Base-by-base conservation (phyloP, 1,284 basidiomycete species). In the Puccinia polysora region DNA sequence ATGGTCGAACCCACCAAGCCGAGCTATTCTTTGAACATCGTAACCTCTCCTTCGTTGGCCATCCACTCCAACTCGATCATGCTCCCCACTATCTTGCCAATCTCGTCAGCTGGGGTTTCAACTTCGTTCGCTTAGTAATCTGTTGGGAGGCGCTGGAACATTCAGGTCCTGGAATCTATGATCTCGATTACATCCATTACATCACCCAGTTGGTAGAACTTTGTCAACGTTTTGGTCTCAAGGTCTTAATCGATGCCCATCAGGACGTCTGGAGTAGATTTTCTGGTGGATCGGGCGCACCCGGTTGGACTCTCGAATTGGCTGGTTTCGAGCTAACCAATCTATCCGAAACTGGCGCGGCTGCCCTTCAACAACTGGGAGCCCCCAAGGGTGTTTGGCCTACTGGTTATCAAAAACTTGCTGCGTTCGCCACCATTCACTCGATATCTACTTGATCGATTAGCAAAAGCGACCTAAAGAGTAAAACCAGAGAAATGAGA, bases 141-240 rank as follows among this genome's bases (percentile, higher is more conserved):
- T 96, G 94, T 0, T 98, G 95, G 96, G 95, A 98, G 78, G 90
- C 93, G 0, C 83, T 98, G 25, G 92, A 97, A 78, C 96, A 97
- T 77, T 85, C 83, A 67, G 94, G 89, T 75, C 90, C 86, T 88
- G 91, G 91, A 1, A 81, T 86, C 58, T 94, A 91, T 76, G 93
- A 97, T 80, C 80, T 79, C 2, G 87, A 88, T 56, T 98, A 97
- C 79, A 83, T 98, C 2, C 79, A 83, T 6, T 97, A 98, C 78
- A 81, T 98, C 23, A 84, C 85, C 55, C 4, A 62, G 15, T 23
- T 71, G 6, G 56, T 71, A 14, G 18, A 71, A 15, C 40, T 62
- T 18, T 62, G 68, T 43, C 40, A 62, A 40, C 78, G 82, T 0
- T 91, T 89, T 74, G 91, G 91, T 1, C 79, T 98, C 30, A 84